Base-by-base conservation (phyloP, 2,329 filamentous ascomycete species). In the Phialophora macrospora region DNA sequence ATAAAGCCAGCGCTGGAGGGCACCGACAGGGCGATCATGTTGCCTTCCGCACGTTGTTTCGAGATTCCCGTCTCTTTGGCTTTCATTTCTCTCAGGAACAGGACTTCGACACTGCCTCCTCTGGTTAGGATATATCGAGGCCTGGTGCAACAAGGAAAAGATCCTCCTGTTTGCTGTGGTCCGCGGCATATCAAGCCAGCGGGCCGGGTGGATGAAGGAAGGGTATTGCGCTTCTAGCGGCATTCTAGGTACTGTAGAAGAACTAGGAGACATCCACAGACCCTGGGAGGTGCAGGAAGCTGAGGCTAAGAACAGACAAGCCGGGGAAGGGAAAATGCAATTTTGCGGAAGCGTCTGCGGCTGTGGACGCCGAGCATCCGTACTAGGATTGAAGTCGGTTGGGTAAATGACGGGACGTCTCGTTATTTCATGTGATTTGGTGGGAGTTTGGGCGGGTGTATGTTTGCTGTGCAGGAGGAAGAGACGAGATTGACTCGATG, bases 201-300 rank as follows among this genome's bases (percentile, higher is more conserved):
- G 59, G 65, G 55, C 34, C 61, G 62, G 60, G 55, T 59, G 38
- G 24, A 51, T 20, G 38, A 34, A n/a, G 17, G 34, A 61, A 32
- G 51, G 64, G 44, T 63, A 26, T 38, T 55, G 60, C 14, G 38
- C 58, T 68, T 68, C 66, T 68, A 68, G 66, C 62, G 55, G 60
- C 55, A 30, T 68, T 68, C 66, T 65, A 68, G 66, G 52, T 46
- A n/a, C n/a, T n/a, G n/a, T n/a, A 55, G 32, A 38, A 34, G 51
- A 20, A 59, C 56, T 44, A 59, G 44, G 44, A 59, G 24, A 58
- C 22, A 22, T 34, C 32, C 32, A 12, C 32, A 34, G 3, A 34
- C 32, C 32, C 32, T 34, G 32, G 32, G 11, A 34, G 11, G 32
- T 34, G 12, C 34, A 58, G 20, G 11, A 48, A 5, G 44, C 44